Percentiles rank a stretch among this genome's conserved stretches.
phyloP scores from a whole-genome alignment of 148 eudicot genomes.

The Pharnaceum exiguum region DNA sequence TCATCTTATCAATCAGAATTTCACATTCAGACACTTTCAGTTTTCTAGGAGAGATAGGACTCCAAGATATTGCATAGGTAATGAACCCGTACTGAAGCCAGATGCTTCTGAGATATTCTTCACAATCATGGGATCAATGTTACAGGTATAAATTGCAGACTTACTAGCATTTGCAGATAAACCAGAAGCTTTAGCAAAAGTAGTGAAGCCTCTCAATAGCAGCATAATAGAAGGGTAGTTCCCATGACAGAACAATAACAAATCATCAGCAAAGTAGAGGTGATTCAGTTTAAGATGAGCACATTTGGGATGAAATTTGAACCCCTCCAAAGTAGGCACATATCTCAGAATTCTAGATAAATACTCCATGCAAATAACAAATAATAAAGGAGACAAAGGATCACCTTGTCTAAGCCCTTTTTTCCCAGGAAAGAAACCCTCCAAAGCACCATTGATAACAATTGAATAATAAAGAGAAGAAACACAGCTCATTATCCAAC shows the following conservation, averaged over 20 bases:
- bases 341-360: background rate
- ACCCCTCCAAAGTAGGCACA: background rate
- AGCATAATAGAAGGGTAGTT: background rate
- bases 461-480: background rate
- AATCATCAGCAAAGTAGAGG: background rate
- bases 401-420: background rate
- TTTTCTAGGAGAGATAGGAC: background rate
- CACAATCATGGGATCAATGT: too few relatives aligned
- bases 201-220: background rate
- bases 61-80: background rate
- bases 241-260: background rate
- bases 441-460: background rate
- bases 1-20: background rate
- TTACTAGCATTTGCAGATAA: background rate
- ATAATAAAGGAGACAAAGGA: background rate
- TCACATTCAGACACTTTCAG: background rate
- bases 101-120: background rate
- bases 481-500: background rate
- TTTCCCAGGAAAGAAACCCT: background rate
- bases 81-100: background rate
- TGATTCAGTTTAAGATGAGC: background rate
- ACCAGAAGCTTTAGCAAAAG: background rate
- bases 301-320: background rate
- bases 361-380: background rate
- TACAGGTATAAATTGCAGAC: background rate